Base-by-base conservation (phyloP, 2,329 filamentous ascomycete genomes). In the Seiridium cupressi region DNA sequence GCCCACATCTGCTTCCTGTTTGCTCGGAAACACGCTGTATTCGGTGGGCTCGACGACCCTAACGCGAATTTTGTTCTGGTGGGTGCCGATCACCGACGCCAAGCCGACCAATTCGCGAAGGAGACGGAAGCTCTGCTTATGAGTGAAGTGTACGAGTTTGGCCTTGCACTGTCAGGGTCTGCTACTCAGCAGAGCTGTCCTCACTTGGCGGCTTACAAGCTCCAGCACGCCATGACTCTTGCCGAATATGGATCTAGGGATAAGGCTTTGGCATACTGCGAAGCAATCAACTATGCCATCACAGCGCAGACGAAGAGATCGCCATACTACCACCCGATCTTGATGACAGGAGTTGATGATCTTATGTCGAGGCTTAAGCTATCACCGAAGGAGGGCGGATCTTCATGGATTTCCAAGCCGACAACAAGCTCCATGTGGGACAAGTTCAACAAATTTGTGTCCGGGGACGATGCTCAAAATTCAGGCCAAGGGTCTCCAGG, bases 81-180 rank as follows among this genome's bases (percentile, higher is more conserved):
- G 31, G 94, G 95, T 13, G 89, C 89, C 11, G 91, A 98, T 72
- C 92, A 96, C 73, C 83, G 85, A 61, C 85, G 84, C 53, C 84
- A 89, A 61, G 84, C 87, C 5, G 84, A 89, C 56, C 87, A 91
- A 55, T 89, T 93, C 63, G 88, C 88, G 57, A 87, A 89, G 64
- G 93, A 98, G 68, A 83, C 91, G 5, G 93, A 98, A 70, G 85
- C 92, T 3, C 85, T 97, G n/a, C 81, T 97, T 55, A 84, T 99
- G n/a, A 98, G 92, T 47, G 95, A 99, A 73, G 87, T 97, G 0
- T 98, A 96, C 69, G 95, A 99, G 72, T 98, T 92, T 72, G 93
- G 91, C 0, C 80, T 92, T 9, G 91, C 91, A 8, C 83, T 98
- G 11, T 81, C 89, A 2, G 84, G 81, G 35, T 81, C 83, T 2